Base-by-base conservation (phyloP, 176 grass and related monocot species). In the Cenchrus americanus region DNA sequence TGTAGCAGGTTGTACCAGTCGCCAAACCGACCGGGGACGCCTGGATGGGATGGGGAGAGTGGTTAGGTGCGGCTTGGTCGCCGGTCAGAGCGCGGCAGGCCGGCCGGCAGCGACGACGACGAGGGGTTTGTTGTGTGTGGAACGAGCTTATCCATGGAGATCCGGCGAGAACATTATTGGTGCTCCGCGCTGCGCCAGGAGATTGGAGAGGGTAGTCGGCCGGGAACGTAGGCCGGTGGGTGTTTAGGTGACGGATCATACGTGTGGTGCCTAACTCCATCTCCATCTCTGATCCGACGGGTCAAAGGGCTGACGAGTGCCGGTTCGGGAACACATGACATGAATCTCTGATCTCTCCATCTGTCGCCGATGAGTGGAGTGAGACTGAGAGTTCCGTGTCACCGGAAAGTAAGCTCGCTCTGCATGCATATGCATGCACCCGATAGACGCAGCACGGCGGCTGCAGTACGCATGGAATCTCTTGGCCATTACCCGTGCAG, bases 1-100 rank as follows among this genome's bases (percentile, higher is more conserved):
- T 57, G 48, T 7, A 3, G 26, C 30, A 42, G 78, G 27, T 53
- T 54, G 51, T 76, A 42, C 52, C 32, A 72, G 69, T 72, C 6
- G 69, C 46, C 44, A 23, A 47, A 14, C 7, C 8, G 19, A 17
- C 26, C 32, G 49, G 57, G 22, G 30, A 14, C 49, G 37, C 14
- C 7, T 19, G 6, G 55, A 70, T 6, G 67, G 21, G 17, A 48
- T 1, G 30, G 42, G 10, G 26, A 14, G 10, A 49, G 18, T 18
- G 32, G 32, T 18, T 66, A 67, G 82, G 66, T 71, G 50, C 10
- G 27, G 49, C 64, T 44, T 43, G 79, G 60, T 83, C 46, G 81
- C 41, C 81, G n/a, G 69, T 12, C 70, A 8, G 59, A 73, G 68
- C 10, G 67, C 13, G 66, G 7, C 7, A 0, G 21, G 34, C 34